phyloP scores from a whole-genome alignment of 2,329 filamentous ascomycete genomes.

The Hymenoscyphus linearis region DNA sequence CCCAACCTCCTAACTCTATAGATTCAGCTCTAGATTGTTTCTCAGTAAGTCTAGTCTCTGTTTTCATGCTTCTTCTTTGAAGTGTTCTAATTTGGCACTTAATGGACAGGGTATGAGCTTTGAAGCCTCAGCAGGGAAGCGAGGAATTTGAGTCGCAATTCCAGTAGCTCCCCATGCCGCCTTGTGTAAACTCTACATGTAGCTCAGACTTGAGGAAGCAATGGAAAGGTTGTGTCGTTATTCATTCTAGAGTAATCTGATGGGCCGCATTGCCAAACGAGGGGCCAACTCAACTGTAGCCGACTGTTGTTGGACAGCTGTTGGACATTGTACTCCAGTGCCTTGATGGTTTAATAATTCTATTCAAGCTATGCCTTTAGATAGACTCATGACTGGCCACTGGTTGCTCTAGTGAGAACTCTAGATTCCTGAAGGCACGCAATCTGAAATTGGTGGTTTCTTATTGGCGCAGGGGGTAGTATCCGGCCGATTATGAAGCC shows the following conservation, averaged over 20 bases:
- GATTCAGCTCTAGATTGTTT: neutral
- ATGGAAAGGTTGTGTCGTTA: neutral
- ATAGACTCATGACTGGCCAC: neutral
- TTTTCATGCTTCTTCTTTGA: neutral
- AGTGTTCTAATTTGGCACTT: neutral
- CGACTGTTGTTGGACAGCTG: no score
- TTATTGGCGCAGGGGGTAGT: constrained; percentile 1
- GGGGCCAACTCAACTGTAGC: neutral
- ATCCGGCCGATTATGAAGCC: neutral
- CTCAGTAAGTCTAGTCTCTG: neutral
- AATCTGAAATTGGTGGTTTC: constrained; percentile 5
- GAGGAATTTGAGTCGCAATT: neutral
- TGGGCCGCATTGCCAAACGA: neutral
- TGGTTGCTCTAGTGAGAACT: neutral
- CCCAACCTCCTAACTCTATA: neutral
- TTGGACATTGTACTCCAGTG: no score
- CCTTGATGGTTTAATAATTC: neutral
- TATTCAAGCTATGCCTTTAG: neutral
- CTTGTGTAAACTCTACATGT: neutral
- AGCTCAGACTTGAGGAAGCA: neutral
- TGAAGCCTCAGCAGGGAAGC: neutral
- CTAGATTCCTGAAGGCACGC: constrained; percentile 6
- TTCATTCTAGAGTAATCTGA: neutral
- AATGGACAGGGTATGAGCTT: neutral
- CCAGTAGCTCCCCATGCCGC: neutral